Conservation (phyloP, 495 filamentous ascomycete genomes). For the Penicillium cataractarum region DNA sequence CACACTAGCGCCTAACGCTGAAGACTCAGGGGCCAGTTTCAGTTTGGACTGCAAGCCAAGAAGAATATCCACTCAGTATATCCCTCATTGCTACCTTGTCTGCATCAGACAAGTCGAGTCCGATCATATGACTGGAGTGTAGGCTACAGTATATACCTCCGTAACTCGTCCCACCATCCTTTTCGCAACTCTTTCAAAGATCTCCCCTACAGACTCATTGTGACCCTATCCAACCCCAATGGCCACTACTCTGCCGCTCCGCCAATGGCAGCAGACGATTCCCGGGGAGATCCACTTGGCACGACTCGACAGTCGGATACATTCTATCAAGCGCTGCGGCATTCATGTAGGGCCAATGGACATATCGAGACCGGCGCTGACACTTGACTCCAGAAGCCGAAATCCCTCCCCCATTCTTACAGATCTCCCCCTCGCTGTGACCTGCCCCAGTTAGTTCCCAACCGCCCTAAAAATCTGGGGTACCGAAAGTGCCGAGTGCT, state of each 20-base stretch:
- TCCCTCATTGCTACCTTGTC: neutral
- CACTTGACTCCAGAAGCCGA: neutral
- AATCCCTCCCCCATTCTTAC: neutral
- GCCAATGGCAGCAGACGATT: slow-evolving; percentile 22
- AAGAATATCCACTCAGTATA: slow-evolving; percentile 14
- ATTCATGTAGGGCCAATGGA: slow-evolving; percentile 17
- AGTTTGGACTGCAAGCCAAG: slow-evolving; percentile 22
- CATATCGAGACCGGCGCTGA: slow-evolving; percentile 7
- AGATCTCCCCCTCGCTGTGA: slow-evolving; percentile 10
- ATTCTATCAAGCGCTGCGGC: neutral
- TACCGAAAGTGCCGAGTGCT: slow-evolving; percentile 22
- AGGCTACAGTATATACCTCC: slow-evolving; percentile 1
- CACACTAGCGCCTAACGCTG: neutral
- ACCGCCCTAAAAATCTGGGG: slow-evolving; percentile 20
- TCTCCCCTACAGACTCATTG: neutral
- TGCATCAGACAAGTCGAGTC: neutral
- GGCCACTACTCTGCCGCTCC: slow-evolving; percentile 20
- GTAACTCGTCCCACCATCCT: too few relatives aligned
- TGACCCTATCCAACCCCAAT: neutral
- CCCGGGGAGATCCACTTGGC: slow-evolving; percentile 27
- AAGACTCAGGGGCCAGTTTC: slow-evolving; percentile 2
- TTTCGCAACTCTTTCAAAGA: too few relatives aligned
- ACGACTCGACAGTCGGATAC: slow-evolving; percentile 4
- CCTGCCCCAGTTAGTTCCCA: slow-evolving; percentile 8
- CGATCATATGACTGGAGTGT: slow-evolving; percentile 13